Conservation (phyloP, 2,329 filamentous ascomycete genomes). For the Fusarium multiceps region DNA sequence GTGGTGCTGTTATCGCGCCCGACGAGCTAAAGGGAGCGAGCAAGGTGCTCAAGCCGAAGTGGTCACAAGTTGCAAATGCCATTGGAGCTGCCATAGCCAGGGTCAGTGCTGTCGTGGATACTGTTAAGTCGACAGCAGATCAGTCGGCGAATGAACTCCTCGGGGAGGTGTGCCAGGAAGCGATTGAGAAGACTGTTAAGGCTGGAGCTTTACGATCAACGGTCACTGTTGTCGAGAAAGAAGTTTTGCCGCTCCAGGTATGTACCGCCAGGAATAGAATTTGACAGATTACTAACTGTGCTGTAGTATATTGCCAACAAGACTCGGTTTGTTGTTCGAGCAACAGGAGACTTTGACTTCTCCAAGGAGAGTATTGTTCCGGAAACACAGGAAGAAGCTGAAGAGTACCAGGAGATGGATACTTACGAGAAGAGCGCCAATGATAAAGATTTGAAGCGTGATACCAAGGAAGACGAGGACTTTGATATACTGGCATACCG, state of each 20-base stretch:
- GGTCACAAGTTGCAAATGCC: constrained; percentile 71
- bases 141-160: constrained; percentile 53
- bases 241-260: constrained; percentile 64
- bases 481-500: constrained; percentile 57
- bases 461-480: constrained; percentile 29
- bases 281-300: constrained; percentile 6
- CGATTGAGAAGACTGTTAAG: constrained; percentile 57
- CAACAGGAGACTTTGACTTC: constrained; percentile 68
- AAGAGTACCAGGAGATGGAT: constrained; percentile 31
- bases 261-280: not conserved
- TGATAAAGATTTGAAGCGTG: not conserved
- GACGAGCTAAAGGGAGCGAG: constrained; percentile 66
- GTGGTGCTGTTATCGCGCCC: constrained; percentile 69
- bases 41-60: constrained; percentile 65
- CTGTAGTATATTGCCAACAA: constrained; percentile 63
- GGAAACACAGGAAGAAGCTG: constrained; percentile 3
- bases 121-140: constrained; percentile 60
- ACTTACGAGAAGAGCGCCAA: constrained; percentile 35
- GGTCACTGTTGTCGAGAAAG: constrained; percentile 63
- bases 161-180: constrained; percentile 54
- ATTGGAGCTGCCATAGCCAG: constrained; percentile 72
- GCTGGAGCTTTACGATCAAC: constrained; percentile 59
- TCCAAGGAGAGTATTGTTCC: constrained; percentile 12
- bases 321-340: constrained; percentile 67
- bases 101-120: constrained; percentile 66